phyloP scores from a whole-genome alignment of 2,329 filamentous ascomycete genomes.

The Botrytis pseudocinerea region DNA sequence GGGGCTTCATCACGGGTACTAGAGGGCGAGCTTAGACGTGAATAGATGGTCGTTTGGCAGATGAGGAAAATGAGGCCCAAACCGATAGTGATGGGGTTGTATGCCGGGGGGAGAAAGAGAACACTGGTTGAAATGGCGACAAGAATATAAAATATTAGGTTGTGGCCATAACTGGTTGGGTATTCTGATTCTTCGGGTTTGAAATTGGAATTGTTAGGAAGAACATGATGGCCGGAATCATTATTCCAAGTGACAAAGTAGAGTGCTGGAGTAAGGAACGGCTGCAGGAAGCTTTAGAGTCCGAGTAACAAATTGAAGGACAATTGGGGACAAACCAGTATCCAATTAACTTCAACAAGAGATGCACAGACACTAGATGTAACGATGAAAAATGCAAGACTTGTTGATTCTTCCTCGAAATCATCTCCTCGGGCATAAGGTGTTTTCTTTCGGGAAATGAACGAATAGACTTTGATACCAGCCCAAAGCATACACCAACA shows the following conservation, averaged over 20 bases:
- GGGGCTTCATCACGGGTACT: background rate
- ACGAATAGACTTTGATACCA: constrained; percentile 20
- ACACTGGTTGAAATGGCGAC: constrained; percentile 20
- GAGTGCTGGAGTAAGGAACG: constrained; percentile 21
- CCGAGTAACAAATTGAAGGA: background rate
- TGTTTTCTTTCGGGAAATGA: constrained; percentile 1
- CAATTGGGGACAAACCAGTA: constrained; percentile 15
- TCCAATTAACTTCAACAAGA: constrained; percentile 20
- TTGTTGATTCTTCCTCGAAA: constrained; percentile 12
- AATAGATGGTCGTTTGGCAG: constrained; percentile 19
- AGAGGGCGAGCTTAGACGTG: background rate
- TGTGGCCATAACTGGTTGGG: background rate
- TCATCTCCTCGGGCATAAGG: background rate
- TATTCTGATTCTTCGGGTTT: background rate
- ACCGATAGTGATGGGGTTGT: constrained; percentile 1
- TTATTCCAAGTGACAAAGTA: constrained; percentile 18
- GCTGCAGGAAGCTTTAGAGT: background rate
- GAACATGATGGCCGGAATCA: background rate
- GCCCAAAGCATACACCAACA: constrained; percentile 22
- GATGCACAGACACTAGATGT: constrained; percentile 21
- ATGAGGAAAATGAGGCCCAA: constrained; percentile 9
- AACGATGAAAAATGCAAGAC: constrained; percentile 21
- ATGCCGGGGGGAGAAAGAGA: constrained; percentile 9
- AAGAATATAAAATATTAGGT: constrained; percentile 20
- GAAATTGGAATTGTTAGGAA: background rate